Percentiles rank a stretch among this genome's conserved stretches.
These are phyloP conservation scores for Saturnispora quitensis DNA, from an alignment of 805 yeast species.

Conservation along the genomic window DNA sequence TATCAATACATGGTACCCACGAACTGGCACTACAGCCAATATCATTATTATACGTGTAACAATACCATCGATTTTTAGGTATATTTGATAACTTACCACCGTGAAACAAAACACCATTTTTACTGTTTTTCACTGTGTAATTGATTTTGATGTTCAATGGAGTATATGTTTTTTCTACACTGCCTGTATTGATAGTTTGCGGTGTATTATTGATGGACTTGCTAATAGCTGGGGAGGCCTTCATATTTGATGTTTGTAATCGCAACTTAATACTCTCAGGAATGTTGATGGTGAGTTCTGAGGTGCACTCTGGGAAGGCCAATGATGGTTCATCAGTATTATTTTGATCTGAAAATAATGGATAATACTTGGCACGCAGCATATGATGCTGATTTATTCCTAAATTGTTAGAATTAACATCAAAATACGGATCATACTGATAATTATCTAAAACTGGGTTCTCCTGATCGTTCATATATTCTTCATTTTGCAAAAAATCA, in stretches of 20 bases:
- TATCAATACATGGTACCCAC: slow-evolving; percentile 98
- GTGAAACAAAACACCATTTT: slow-evolving; percentile 67
- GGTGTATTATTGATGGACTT: slow-evolving; percentile 30
- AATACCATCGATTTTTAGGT: slow-evolving; percentile 58
- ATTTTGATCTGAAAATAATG: slow-evolving; percentile 41
- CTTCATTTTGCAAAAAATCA: slow-evolving; percentile 38
- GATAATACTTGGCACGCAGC: slow-evolving; percentile 42
- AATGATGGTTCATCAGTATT: slow-evolving; percentile 22
- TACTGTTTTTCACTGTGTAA: slow-evolving; percentile 56
- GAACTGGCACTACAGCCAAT: slow-evolving; percentile 75
- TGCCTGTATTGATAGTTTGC: slow-evolving; percentile 15
- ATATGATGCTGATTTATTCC: slow-evolving; percentile 50
- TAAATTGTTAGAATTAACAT: slow-evolving; percentile 33
- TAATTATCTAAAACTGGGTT: slow-evolving; percentile 26
- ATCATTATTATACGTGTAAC: slow-evolving; percentile 74
- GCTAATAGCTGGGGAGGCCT: slow-evolving; percentile 25
- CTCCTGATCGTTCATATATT: slow-evolving; percentile 24
- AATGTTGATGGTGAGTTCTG: slow-evolving; percentile 52
- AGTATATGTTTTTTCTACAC: slow-evolving; percentile 45
- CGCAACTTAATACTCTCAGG: slow-evolving; percentile 61
- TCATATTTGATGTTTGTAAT: slow-evolving; percentile 40
- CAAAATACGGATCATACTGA: slow-evolving; percentile 27
- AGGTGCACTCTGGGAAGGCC: slow-evolving; percentile 35
- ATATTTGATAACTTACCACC: slow-evolving; percentile 45
- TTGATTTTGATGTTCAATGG: slow-evolving; percentile 67